Conservation (phyloP, 2,329 filamentous ascomycete species). For the Aspergillus sp. region DNA sequence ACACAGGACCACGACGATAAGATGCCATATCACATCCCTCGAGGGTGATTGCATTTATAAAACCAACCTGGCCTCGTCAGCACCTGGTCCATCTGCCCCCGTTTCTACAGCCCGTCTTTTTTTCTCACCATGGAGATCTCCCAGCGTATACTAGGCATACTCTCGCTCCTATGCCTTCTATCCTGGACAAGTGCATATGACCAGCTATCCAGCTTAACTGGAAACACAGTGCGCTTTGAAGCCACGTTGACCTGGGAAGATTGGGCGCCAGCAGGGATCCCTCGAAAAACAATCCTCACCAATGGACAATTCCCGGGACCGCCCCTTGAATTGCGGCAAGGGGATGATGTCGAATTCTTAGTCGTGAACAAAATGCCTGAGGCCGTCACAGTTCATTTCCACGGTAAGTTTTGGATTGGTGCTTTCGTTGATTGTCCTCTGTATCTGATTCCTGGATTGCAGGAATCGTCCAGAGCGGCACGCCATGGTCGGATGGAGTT, state of each 20-base stretch:
- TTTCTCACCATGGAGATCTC: background rate
- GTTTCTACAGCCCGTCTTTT: background rate
- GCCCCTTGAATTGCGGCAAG: conserved; percentile 21
- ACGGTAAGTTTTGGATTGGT: conserved; percentile 19
- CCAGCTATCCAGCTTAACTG: conserved; percentile 4
- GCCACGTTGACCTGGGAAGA: conserved; percentile 32
- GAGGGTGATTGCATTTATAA: no score
- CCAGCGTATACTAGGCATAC: conserved; percentile 4
- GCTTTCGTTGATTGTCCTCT: background rate
- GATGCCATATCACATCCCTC: background rate
- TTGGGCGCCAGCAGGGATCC: conserved; percentile 25
- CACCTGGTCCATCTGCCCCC: background rate
- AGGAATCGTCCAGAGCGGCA: conserved; percentile 47
- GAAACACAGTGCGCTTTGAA: conserved; percentile 22
- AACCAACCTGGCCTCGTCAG: no score
- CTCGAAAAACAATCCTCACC: conserved; percentile 24
- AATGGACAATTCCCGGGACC: conserved; percentile 30
- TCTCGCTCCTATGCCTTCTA: conserved; percentile 9
- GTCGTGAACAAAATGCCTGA: conserved; percentile 26
- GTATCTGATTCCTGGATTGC: background rate
- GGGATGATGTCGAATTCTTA: conserved; percentile 26
- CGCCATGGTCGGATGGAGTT: conserved; percentile 58
- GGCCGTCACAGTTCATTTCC: conserved; percentile 27
- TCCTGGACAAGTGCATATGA: conserved; percentile 5
- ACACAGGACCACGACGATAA: no score